Evolutionary conservation across 495 filamentous ascomycete genomes (phyloP).

Genomic region (Penicillium alfredii): DNA sequence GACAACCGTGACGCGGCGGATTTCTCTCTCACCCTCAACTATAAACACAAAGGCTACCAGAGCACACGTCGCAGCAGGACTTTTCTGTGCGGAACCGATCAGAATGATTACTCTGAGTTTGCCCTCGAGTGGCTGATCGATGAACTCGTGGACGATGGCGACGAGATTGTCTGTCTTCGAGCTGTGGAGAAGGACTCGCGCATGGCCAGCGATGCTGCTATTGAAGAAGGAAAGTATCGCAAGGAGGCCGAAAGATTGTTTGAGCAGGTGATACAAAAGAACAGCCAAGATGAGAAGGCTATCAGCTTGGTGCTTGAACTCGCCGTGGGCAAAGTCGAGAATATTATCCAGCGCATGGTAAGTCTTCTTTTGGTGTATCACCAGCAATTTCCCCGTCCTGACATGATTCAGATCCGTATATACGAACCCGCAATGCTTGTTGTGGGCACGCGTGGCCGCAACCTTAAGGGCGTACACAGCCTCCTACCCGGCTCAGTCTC

Average conservation of each 20-base stretch:
- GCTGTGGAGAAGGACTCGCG: slow-evolving; percentile 84
- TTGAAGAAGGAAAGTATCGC: slow-evolving; percentile 71
- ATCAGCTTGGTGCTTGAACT: slow-evolving; percentile 88
- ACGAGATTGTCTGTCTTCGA: slow-evolving; percentile 89
- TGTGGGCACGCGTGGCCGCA: slow-evolving; percentile 85
- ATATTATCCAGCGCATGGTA: slow-evolving; percentile 91
- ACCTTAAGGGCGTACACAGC: slow-evolving; percentile 80
- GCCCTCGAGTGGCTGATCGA: slow-evolving; percentile 92
- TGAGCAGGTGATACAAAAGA: slow-evolving; percentile 77
- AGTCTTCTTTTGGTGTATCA: slow-evolving; percentile 22
- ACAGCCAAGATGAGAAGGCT: slow-evolving; percentile 66
- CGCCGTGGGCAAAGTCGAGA: slow-evolving; percentile 84
- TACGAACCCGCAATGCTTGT: slow-evolving; percentile 95
- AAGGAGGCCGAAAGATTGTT: slow-evolving; percentile 71
- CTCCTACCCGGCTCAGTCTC: slow-evolving; percentile 90
- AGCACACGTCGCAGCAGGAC: slow-evolving; percentile 78
- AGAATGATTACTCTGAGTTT: slow-evolving; percentile 93
- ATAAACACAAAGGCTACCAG: slow-evolving; percentile 85
- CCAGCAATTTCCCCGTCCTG: slow-evolving; percentile 6
- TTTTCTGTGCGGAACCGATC: slow-evolving; percentile 89
- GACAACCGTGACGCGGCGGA: slow-evolving; percentile 75
- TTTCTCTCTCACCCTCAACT: slow-evolving; percentile 78
- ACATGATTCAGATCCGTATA: slow-evolving; percentile 66
- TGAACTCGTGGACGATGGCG: slow-evolving; percentile 92
- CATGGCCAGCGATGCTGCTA: slow-evolving; percentile 56